Evolutionary conservation across 176 grass and related monocot species (phyloP).

Genomic region (Phoenix roebelenii): DNA sequence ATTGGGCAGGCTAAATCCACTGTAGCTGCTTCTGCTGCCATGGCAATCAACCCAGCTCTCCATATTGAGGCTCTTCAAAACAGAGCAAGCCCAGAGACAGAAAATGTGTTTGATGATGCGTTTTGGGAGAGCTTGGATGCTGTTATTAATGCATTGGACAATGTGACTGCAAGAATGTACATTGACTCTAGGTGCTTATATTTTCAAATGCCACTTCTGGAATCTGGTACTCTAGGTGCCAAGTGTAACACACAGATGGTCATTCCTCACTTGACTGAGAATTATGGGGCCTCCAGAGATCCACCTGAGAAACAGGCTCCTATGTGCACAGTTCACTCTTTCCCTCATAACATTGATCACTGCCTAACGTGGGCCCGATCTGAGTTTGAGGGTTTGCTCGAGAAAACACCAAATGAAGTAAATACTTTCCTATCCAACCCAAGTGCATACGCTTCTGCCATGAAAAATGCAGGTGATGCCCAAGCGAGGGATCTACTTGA

Average conservation of each 20-base stretch:
- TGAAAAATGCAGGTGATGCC: slow-evolving; percentile 76
- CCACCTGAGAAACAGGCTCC: slow-evolving; percentile 92
- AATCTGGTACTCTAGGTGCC: slow-evolving; percentile 82
- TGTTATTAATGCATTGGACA: slow-evolving; percentile 79
- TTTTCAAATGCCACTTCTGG: slow-evolving; percentile 87
- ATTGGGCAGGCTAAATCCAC: slow-evolving; percentile 91
- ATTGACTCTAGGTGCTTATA: slow-evolving; percentile 82
- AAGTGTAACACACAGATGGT: slow-evolving; percentile 98
- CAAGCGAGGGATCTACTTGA: slow-evolving; percentile 80
- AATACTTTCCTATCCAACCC: slow-evolving; percentile 73
- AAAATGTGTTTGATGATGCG: slow-evolving; percentile 80
- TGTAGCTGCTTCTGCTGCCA: slow-evolving; percentile 71
- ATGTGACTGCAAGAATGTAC: slow-evolving; percentile 88
- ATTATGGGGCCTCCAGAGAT: slow-evolving; percentile 92
- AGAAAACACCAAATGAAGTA: slow-evolving; percentile 84
- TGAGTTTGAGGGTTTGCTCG: slow-evolving; percentile 91
- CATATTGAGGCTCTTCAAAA: slow-evolving; percentile 78
- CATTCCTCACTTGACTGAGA: slow-evolving; percentile 85
- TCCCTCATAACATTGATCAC: slow-evolving; percentile 94
- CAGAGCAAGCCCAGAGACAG: slow-evolving; percentile 83
- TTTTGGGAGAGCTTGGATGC: slow-evolving; percentile 85
- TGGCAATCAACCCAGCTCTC: slow-evolving; percentile 61
- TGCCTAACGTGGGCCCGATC: slow-evolving; percentile 87
- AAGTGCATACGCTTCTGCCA: slow-evolving; percentile 37
- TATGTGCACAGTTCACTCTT: slow-evolving; percentile 94